phyloP scores from a whole-genome alignment of 75 land plant genomes.

The Isoetes taiwanensis region DNA sequence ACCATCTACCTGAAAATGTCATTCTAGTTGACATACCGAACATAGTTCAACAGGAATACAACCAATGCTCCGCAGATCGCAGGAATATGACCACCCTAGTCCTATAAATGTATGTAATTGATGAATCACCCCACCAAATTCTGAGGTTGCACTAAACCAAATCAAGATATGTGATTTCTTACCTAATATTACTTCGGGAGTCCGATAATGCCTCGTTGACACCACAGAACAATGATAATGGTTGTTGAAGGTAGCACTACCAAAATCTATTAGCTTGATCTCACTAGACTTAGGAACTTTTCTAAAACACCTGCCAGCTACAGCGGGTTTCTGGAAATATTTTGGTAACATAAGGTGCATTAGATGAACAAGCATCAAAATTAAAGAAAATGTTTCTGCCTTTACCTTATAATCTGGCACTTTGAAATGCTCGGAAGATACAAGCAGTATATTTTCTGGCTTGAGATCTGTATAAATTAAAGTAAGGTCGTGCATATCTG shows the following conservation, averaged over 20 bases:
- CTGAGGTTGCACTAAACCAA: not conserved
- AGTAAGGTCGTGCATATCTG: constrained; percentile 74
- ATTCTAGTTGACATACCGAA: constrained; percentile 44
- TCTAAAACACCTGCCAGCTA: constrained; percentile 30
- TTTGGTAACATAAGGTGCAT: too few species aligned
- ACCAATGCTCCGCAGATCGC: constrained; percentile 87
- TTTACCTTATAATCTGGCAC: constrained; percentile 61
- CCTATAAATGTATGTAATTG: constrained; percentile 10
- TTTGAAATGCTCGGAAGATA: constrained; percentile 48
- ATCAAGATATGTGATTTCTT: constrained; percentile 7
- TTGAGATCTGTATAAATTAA: constrained; percentile 82
- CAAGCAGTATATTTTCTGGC: constrained; percentile 85
- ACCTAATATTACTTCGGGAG: constrained; percentile 95
- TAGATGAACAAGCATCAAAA: too few species aligned
- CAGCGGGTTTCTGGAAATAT: too few species aligned
- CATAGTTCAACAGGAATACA: constrained; percentile 80
- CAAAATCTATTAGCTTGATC: constrained; percentile 97
- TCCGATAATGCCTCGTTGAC: constrained; percentile 88
- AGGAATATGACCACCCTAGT: constrained; percentile 74
- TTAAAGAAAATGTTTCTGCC: not conserved
- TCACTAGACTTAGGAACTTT: constrained; percentile 81
- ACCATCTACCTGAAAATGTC: too few species aligned
- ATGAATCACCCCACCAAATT: not conserved
- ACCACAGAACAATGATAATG: constrained; percentile 67
- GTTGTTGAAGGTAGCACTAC: constrained; percentile 67